A percentile compares a stretch with the other conserved stretches of the same genome.
Evolutionary conservation across 2,329 filamentous ascomycete genomes (phyloP).

Genomic region (Beauveria asiatica): DNA sequence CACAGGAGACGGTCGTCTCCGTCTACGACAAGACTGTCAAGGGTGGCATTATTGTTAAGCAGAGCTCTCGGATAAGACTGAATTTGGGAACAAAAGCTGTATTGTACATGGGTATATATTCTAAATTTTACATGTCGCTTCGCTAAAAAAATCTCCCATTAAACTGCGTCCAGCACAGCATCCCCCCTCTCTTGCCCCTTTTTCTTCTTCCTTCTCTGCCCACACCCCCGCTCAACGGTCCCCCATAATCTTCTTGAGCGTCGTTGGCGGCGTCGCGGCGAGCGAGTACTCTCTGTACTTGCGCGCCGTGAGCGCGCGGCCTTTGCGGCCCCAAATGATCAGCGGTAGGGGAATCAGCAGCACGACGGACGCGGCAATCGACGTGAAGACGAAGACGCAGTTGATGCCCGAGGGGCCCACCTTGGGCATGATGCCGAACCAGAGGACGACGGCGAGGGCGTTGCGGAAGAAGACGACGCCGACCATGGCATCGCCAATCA

Average conservation of each 20-base stretch:
- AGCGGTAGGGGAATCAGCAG: conserved; percentile 2
- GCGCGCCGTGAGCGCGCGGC: neutral
- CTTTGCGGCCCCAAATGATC: neutral
- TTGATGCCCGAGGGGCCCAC: neutral
- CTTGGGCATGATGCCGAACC: neutral
- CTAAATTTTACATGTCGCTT: neutral
- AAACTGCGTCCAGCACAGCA: neutral
- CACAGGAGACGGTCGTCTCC: conserved; percentile 17
- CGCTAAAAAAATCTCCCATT: neutral
- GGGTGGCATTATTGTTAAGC: conserved; percentile 13
- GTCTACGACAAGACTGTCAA: conserved; percentile 18
- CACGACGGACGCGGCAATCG: neutral
- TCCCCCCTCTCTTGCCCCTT: too few species aligned
- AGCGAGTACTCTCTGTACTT: conserved; percentile 4
- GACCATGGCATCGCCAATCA: conserved; percentile 5
- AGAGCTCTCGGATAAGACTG: too few species aligned
- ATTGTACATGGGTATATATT: neutral
- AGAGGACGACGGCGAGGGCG: neutral
- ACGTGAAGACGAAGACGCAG: neutral
- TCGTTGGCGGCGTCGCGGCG: neutral
- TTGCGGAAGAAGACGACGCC: conserved; percentile 8
- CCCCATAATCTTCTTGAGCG: conserved; percentile 2
- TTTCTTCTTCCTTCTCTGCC: too few species aligned
- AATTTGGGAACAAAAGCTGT: neutral
- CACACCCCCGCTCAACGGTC: neutral